These are phyloP conservation scores for Tranzscheliella williamsii DNA, from an alignment of 1,284 basidiomycete genomes.

Conservation along the genomic window DNA sequence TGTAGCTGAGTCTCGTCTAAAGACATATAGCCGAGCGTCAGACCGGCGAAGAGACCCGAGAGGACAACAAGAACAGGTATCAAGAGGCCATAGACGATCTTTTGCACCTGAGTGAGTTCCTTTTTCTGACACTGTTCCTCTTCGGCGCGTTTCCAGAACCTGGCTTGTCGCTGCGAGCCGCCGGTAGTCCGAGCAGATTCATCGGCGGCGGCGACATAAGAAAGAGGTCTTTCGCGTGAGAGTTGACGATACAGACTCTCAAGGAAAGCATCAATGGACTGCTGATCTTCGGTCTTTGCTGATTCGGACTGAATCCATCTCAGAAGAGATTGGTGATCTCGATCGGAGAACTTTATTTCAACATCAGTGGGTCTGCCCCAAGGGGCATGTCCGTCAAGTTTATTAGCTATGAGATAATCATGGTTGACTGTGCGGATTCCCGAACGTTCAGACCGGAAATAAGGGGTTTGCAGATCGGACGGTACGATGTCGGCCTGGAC, in stretches of 20 bases:
- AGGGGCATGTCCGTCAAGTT: conserved; percentile 3
- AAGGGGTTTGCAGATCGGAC: no score
- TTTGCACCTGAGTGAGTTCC: no score
- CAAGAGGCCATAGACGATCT: conserved; percentile 60
- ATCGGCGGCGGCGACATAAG: not conserved
- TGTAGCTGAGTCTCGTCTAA: conserved; percentile 88
- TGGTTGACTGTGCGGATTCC: conserved; percentile 23
- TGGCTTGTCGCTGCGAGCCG: no score
- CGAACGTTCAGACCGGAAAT: no score
- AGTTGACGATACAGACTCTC: conserved; percentile 27
- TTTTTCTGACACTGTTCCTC: no score
- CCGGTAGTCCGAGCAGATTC: no score
- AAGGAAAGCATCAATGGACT: conserved; percentile 19
- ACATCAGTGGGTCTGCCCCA: conserved; percentile 6
- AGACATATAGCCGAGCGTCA: conserved; percentile 88
- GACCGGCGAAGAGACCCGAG: conserved; percentile 71
- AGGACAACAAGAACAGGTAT: conserved; percentile 68
- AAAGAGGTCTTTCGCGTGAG: not conserved
- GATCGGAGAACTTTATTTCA: not conserved
- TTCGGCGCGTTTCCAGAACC: conserved; percentile 38
- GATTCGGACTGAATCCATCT: conserved; percentile 16
- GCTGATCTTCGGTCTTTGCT: not conserved
- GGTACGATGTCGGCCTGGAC: no score
- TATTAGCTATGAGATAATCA: conserved; percentile 27
- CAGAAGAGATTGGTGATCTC: not conserved